A percentile compares a stretch with the other conserved stretches of the same genome.
Conservation (phyloP, 169 alveolate species). For the Plasmodium vivax region DNA sequence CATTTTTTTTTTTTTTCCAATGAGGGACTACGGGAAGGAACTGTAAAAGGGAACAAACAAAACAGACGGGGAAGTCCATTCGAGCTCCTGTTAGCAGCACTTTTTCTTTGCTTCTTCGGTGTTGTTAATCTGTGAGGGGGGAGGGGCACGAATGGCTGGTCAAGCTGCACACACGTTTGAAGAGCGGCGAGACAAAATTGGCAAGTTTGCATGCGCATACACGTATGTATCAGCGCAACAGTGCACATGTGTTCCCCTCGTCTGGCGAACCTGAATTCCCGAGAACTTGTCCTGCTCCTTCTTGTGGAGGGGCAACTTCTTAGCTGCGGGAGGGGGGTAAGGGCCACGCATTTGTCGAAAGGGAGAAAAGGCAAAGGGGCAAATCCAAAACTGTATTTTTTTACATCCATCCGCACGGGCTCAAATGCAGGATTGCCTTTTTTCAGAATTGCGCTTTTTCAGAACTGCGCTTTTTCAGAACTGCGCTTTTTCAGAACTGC, state of each 20-base stretch:
- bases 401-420: neutral
- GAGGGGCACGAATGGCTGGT: neutral
- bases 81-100: conserved; percentile 10
- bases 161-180: neutral
- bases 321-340: conserved; percentile 19
- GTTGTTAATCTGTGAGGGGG: conserved; percentile 27
- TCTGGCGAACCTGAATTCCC: conserved; percentile 51
- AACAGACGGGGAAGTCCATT: neutral
- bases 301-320: conserved; percentile 69
- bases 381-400: conserved; percentile 4
- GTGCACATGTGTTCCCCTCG: neutral
- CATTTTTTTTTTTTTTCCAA: neutral
- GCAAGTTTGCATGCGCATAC: neutral
- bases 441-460: neutral
- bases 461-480: too few species aligned
- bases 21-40: neutral
- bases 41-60: neutral
- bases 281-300: conserved; percentile 52
- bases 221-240: neutral
- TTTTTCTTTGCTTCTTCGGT: conserved; percentile 50
- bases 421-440: neutral
- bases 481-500: too few species aligned
- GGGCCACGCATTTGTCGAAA: neutral
- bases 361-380: neutral
- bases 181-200: neutral